Evolutionary conservation across 768 basidiomycete species (phyloP).

Genomic region (Suillus subaureus): DNA sequence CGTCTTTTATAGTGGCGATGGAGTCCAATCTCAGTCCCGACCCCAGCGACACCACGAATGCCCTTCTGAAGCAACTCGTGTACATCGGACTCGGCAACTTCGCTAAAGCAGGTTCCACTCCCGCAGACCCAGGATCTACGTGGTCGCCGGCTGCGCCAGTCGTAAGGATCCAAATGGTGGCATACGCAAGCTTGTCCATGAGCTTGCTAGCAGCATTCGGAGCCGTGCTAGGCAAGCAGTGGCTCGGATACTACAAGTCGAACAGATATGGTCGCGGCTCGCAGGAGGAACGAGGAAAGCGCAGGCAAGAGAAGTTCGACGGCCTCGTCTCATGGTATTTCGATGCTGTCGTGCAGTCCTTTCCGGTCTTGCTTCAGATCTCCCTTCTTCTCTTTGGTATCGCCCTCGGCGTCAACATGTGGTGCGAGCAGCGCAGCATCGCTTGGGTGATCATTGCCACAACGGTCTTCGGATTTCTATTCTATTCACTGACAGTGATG

Average conservation of each 20-base stretch:
- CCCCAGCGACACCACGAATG: conserved; percentile 15
- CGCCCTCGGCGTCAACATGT: conserved; percentile 9
- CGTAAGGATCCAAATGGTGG: neutral
- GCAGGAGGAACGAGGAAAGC: conserved; percentile 10
- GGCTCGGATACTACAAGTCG: conserved; percentile 12
- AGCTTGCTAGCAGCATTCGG: conserved; percentile 6
- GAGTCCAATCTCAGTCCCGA: conserved; percentile 13
- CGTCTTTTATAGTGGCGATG: conserved; percentile 15
- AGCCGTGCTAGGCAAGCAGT: conserved; percentile 20
- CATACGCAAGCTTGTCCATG: neutral
- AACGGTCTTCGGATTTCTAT: neutral
- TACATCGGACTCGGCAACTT: conserved; percentile 7
- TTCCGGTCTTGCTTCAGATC: conserved; percentile 16
- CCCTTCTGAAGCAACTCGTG: conserved; percentile 13
- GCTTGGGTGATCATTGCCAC: conserved; percentile 4
- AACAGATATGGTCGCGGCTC: conserved; percentile 9
- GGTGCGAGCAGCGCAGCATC: neutral
- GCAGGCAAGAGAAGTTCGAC: conserved; percentile 14
- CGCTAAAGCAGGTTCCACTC: neutral
- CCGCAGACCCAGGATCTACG: neutral
- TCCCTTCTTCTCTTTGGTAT: conserved; percentile 15
- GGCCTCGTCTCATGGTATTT: conserved; percentile 17
- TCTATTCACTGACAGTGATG: conserved; percentile 8
- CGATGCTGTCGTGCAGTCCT: conserved; percentile 11
- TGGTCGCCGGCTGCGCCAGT: neutral